Percentiles rank a stretch among this genome's conserved stretches.
These are phyloP conservation scores for Fusarium torulosum DNA, from an alignment of 2,329 filamentous ascomycete species.

Conservation along the genomic window DNA sequence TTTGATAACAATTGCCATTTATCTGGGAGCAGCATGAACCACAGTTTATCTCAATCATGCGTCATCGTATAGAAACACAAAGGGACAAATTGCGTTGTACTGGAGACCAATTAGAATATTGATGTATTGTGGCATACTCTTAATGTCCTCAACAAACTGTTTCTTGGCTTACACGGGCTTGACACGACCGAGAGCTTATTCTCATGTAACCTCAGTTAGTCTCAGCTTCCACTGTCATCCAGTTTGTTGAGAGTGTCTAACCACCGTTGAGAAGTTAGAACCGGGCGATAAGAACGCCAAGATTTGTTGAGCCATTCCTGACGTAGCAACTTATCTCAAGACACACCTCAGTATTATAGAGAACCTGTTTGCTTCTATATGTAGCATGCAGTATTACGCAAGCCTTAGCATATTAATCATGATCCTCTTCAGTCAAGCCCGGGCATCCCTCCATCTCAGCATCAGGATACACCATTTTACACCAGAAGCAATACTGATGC, in stretches of 20 bases:
- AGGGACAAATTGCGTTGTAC: too few species aligned
- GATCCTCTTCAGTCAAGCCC: conserved; percentile 86
- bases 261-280: conserved; percentile 9
- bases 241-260: conserved; percentile 9
- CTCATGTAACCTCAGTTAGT: neutral
- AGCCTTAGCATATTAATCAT: conserved; percentile 58
- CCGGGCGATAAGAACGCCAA: neutral
- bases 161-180: too few species aligned
- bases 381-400: neutral
- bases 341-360: neutral
- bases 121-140: too few species aligned
- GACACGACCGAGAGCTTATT: neutral
- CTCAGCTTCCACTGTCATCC: neutral
- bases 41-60: too few species aligned
- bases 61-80: too few species aligned
- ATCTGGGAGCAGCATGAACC: too few species aligned
- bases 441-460: conserved; percentile 87
- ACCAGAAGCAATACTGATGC: conserved; percentile 95
- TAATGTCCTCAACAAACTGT: too few species aligned
- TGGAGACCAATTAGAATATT: too few species aligned
- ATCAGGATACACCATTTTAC: conserved; percentile 85
- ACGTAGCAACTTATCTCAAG: neutral
- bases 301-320: conserved; percentile 23
- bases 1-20: too few species aligned
- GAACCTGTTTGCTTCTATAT: neutral